Conservation (phyloP, 805 yeast genomes). For the Sugiyamaella lignohabitans region DNA sequence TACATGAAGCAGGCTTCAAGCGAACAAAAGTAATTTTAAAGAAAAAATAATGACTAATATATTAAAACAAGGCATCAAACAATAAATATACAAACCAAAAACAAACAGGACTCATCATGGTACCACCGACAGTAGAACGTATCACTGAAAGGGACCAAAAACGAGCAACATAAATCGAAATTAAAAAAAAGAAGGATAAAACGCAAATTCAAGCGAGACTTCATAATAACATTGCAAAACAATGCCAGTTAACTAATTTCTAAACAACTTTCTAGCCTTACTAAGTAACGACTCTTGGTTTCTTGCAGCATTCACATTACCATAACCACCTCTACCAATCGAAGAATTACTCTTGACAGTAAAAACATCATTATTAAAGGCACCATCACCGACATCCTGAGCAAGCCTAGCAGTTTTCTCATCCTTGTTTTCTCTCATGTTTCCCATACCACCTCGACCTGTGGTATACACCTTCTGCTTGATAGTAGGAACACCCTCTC, state of each 20-base stretch:
- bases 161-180: too few relatives aligned
- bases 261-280: constrained; percentile 43
- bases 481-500: constrained; percentile 55
- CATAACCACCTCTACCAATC: constrained; percentile 63
- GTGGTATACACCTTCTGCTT: constrained; percentile 52
- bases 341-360: constrained; percentile 35
- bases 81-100: too few relatives aligned
- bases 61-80: too few relatives aligned
- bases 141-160: too few relatives aligned
- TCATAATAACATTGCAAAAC: too few relatives aligned
- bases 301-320: constrained; percentile 40
- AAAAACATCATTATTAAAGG: constrained; percentile 39
- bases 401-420: constrained; percentile 50
- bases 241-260: constrained; percentile 11
- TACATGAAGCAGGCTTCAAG: too few relatives aligned
- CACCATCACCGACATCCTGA: constrained; percentile 54
- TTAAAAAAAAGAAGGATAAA: too few relatives aligned
- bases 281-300: constrained; percentile 37
- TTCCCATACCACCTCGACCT: constrained; percentile 77
- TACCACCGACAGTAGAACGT: too few relatives aligned
- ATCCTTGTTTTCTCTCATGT: constrained; percentile 59
- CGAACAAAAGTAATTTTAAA: too few relatives aligned
- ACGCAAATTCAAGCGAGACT: too few relatives aligned
- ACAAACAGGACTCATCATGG: too few relatives aligned
- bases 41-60: too few relatives aligned